phyloP scores from a whole-genome alignment of 371 early-diverging fungal genomes.

The Lichtheimia ramosa region DNA sequence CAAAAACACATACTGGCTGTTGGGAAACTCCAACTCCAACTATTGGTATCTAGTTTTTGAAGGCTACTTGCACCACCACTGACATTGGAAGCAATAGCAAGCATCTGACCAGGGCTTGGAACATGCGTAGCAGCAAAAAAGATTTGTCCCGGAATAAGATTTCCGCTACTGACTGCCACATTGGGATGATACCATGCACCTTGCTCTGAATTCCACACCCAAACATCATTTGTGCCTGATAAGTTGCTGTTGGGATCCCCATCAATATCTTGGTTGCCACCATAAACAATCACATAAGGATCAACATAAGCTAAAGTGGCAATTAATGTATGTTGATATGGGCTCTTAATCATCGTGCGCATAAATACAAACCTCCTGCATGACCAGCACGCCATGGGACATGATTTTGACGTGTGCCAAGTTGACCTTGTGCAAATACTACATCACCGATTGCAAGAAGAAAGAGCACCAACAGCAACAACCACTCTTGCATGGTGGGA shows the following conservation, averaged over 20 bases:
- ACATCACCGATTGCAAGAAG: not conserved
- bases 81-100: slow-evolving; percentile 18
- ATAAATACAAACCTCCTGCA: slow-evolving; percentile 17
- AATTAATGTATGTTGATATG: too few species aligned
- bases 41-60: slow-evolving; percentile 22
- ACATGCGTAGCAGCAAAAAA: slow-evolving; percentile 13
- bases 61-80: slow-evolving; percentile 10
- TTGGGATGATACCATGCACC: slow-evolving; percentile 25
- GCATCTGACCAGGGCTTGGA: slow-evolving; percentile 21
- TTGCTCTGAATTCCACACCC: slow-evolving; percentile 22
- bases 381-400: slow-evolving; percentile 30
- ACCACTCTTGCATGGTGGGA: too few species aligned
- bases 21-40: slow-evolving; percentile 25
- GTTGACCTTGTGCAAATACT: not conserved
- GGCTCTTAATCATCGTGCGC: too few species aligned
- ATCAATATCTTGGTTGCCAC: slow-evolving; percentile 25
- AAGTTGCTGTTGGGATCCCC: slow-evolving; percentile 7
- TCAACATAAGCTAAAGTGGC: slow-evolving; percentile 11
- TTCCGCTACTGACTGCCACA: slow-evolving; percentile 3
- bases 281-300: slow-evolving; percentile 47
- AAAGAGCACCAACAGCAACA: not conserved
- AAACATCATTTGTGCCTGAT: slow-evolving; percentile 16
- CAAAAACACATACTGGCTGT: not conserved
- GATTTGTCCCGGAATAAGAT: slow-evolving; percentile 11
- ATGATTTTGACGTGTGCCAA: slow-evolving; percentile 12